These are phyloP conservation scores for Echinosophora koreensis DNA, from an alignment of 306 rosid genomes.

Conservation along the genomic window DNA sequence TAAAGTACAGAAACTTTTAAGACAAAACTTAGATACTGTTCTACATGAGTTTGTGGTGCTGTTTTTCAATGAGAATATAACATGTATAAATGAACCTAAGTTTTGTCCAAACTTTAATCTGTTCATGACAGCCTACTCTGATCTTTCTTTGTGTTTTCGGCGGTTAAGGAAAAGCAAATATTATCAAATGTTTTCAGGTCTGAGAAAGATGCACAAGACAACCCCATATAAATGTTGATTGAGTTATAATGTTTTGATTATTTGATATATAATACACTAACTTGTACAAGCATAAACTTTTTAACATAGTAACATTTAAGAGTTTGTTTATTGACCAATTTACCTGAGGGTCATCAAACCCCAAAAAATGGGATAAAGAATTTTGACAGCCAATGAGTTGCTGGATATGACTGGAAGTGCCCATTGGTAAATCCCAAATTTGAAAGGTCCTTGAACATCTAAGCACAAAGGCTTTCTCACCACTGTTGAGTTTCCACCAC, in stretches of 20 bases:
- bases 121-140: too few relatives aligned
- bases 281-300: background rate
- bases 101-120: too few relatives aligned
- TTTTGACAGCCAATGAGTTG: constrained; percentile 84
- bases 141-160: background rate
- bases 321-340: constrained; percentile 10
- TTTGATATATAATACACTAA: background rate
- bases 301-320: background rate
- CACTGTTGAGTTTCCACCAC: constrained; percentile 71
- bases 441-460: constrained; percentile 78
- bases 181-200: background rate
- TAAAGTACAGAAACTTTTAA: too few relatives aligned
- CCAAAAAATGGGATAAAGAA: constrained; percentile 98
- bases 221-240: background rate
- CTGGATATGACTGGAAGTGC: constrained; percentile 99
- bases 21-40: too few relatives aligned
- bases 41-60: too few relatives aligned
- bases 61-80: too few relatives aligned
- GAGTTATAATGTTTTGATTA: background rate
- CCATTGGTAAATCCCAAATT: constrained; percentile 92
- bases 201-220: constrained; percentile 16
- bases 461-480: constrained; percentile 70
- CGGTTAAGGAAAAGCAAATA: background rate
- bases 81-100: too few relatives aligned
- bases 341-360: constrained; percentile 98